These are phyloP conservation scores for Suhomyces sp. DNA, from an alignment of 805 yeast species.

Conservation along the genomic window DNA sequence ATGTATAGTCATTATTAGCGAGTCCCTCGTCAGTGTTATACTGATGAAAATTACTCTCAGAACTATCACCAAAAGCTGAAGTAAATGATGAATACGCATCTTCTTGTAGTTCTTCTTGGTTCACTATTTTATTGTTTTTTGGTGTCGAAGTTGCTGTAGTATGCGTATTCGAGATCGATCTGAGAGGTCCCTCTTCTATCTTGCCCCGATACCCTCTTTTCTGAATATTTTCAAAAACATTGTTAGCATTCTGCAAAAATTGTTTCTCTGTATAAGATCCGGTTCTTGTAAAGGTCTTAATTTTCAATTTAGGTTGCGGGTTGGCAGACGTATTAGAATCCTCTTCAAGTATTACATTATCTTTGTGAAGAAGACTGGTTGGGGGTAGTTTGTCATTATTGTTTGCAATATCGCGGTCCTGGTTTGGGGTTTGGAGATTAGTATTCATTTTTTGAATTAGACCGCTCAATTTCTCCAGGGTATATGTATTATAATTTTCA, in stretches of 20 bases:
- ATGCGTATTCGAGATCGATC: constrained; percentile 14
- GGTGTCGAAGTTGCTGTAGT: constrained; percentile 43
- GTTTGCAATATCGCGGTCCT: constrained; percentile 1
- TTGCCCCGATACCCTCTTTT: constrained; percentile 28
- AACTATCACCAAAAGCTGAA: constrained; percentile 26
- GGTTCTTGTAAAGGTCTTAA: constrained; percentile 30
- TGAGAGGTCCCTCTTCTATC: constrained; percentile 2
- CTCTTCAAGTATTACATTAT: constrained; percentile 1
- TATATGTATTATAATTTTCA: constrained; percentile 40
- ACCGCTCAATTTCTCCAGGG: constrained; percentile 33
- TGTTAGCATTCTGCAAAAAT: constrained; percentile 38
- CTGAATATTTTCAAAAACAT: constrained; percentile 38
- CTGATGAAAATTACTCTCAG: constrained; percentile 13
- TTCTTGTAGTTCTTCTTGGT: constrained; percentile 11
- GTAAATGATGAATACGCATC: constrained; percentile 34
- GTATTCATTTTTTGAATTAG: constrained; percentile 23
- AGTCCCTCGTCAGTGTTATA: constrained; percentile 9
- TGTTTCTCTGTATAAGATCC: constrained; percentile 37
- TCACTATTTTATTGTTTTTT: constrained; percentile 22
- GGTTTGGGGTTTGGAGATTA: constrained; percentile 11
- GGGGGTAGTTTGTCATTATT: constrained; percentile 1
- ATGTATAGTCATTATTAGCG: constrained; percentile 12
- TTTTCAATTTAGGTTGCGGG: constrained; percentile 22
- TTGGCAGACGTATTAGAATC: neutral
- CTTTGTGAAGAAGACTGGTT: constrained; percentile 2